These are phyloP conservation scores for Pleurotus eryngii DNA, from an alignment of 768 basidiomycete genomes.

Conservation along the genomic window DNA sequence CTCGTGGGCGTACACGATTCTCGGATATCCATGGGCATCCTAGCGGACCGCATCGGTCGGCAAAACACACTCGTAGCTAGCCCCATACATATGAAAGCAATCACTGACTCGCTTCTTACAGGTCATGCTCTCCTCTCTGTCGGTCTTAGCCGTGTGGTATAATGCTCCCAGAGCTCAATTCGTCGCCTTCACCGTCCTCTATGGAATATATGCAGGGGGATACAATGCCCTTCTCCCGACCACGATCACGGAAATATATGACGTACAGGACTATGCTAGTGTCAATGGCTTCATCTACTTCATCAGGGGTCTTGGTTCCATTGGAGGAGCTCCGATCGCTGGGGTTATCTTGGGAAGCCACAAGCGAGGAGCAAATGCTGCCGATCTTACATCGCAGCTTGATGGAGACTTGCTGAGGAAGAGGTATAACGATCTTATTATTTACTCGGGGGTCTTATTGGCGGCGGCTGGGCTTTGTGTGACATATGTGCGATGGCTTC, in stretches of 20 bases:
- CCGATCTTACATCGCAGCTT: neutral
- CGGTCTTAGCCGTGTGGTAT: slow-evolving; percentile 41
- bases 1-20: slow-evolving; percentile 25
- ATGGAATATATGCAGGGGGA: slow-evolving; percentile 41
- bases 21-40: slow-evolving; percentile 36
- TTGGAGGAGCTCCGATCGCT: slow-evolving; percentile 35
- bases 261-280: slow-evolving; percentile 31
- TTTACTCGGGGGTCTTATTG: slow-evolving; percentile 34
- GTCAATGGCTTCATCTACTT: slow-evolving; percentile 35
- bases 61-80: slow-evolving; percentile 39
- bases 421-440: slow-evolving; percentile 34
- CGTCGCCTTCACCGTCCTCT: slow-evolving; percentile 35
- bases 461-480: slow-evolving; percentile 34
- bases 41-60: slow-evolving; percentile 38
- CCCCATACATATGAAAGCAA: neutral
- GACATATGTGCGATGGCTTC: slow-evolving; percentile 38
- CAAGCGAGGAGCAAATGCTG: slow-evolving; percentile 17
- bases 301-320: slow-evolving; percentile 32
- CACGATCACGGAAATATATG: slow-evolving; percentile 34
- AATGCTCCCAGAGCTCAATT: slow-evolving; percentile 34
- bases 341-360: slow-evolving; percentile 36
- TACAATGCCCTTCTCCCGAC: slow-evolving; percentile 38
- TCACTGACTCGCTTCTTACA: neutral
- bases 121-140: slow-evolving; percentile 34
- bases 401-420: slow-evolving; percentile 15